These are phyloP conservation scores for Myrica gale DNA, from an alignment of 306 rosid species.

Conservation along the genomic window DNA sequence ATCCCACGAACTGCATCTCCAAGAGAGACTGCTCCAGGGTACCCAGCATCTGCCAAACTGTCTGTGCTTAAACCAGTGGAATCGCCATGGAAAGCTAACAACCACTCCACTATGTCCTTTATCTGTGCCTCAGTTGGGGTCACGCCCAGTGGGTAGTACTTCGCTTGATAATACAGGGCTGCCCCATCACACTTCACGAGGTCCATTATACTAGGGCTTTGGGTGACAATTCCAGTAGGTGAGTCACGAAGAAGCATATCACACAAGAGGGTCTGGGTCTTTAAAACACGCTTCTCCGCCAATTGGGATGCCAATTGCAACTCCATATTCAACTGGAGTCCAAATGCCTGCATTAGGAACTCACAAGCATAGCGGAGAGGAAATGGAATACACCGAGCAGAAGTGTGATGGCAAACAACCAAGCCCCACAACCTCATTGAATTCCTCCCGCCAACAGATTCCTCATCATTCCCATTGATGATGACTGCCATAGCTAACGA, in stretches of 20 bases:
- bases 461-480: slow-evolving; percentile 76
- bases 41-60: slow-evolving; percentile 93
- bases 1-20: slow-evolving; percentile 96
- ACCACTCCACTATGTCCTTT: slow-evolving; percentile 84
- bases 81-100: slow-evolving; percentile 75
- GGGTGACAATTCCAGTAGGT: slow-evolving; percentile 82
- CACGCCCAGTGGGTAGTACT: slow-evolving; percentile 66
- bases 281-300: slow-evolving; percentile 80
- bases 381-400: slow-evolving; percentile 81
- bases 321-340: slow-evolving; percentile 90
- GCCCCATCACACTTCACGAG: slow-evolving; percentile 96
- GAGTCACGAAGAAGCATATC: slow-evolving; percentile 97
- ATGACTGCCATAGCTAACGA: slow-evolving; percentile 85
- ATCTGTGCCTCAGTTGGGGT: slow-evolving; percentile 79
- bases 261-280: slow-evolving; percentile 90
- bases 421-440: slow-evolving; percentile 86
- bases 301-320: slow-evolving; percentile 71
- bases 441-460: slow-evolving; percentile 45
- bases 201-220: slow-evolving; percentile 90
- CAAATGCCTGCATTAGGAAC: slow-evolving; percentile 96
- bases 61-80: slow-evolving; percentile 97
- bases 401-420: slow-evolving; percentile 96
- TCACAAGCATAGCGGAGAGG: slow-evolving; percentile 93
- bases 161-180: slow-evolving; percentile 69
- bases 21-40: slow-evolving; percentile 80